These are phyloP conservation scores for Vanrija sp. DNA, from an alignment of 1,284 basidiomycete genomes.

Conservation along the genomic window DNA sequence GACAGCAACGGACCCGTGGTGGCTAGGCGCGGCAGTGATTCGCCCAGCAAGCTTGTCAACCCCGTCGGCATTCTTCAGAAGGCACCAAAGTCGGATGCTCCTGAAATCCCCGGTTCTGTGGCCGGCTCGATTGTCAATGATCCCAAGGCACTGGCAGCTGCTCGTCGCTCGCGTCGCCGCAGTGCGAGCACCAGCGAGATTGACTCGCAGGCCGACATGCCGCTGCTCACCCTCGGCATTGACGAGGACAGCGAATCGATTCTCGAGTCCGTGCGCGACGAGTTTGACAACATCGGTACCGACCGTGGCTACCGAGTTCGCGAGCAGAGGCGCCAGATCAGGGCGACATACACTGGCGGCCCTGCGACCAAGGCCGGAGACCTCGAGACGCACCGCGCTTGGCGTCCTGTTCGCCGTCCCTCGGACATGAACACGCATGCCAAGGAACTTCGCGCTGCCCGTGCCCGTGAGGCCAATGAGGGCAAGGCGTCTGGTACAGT, in stretches of 20 bases:
- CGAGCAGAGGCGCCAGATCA: conserved; percentile 63
- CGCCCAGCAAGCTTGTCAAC: conserved; percentile 8
- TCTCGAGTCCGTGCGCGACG: conserved; percentile 42
- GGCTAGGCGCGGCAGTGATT: not conserved
- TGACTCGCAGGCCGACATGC: conserved; percentile 20
- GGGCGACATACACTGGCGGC: conserved; percentile 68
- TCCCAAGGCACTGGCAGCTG: conserved; percentile 1
- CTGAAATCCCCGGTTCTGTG: not conserved
- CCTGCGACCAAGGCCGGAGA: conserved; percentile 66
- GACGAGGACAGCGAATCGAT: conserved; percentile 37
- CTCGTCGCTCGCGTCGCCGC: conserved; percentile 32
- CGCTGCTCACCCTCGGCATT: conserved; percentile 40
- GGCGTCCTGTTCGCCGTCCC: conserved; percentile 79
- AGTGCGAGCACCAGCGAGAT: conserved; percentile 43
- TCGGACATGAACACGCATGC: conserved; percentile 96
- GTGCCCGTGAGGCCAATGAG: conserved; percentile 63
- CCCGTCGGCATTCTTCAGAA: conserved; percentile 12
- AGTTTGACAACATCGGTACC: conserved; percentile 36
- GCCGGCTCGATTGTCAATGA: conserved; percentile 10
- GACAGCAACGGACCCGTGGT: not conserved
- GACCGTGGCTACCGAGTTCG: conserved; percentile 61
- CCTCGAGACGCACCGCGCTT: conserved; percentile 74
- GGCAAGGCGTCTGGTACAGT: conserved; percentile 84
- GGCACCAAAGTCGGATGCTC: not conserved
- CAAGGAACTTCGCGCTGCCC: conserved; percentile 76